phyloP scores from a whole-genome alignment of 805 yeast genomes.

The Yarrowia hollandica region DNA sequence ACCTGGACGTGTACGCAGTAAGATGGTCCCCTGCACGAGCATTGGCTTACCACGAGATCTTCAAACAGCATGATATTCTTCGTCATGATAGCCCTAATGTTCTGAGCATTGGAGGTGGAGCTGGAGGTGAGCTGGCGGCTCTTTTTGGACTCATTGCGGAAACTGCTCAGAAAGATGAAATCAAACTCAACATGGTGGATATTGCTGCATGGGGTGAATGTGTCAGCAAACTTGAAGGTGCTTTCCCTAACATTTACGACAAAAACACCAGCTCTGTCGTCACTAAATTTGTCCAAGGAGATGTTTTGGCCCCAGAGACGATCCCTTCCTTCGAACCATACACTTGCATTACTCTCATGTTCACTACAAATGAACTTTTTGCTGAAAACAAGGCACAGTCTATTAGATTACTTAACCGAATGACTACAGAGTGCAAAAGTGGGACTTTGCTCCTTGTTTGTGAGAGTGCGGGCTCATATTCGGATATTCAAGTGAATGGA shows the following conservation, averaged over 20 bases:
- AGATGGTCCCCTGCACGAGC: constrained; percentile 89
- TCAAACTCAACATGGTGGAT: constrained; percentile 62
- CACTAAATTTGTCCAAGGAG: constrained; percentile 31
- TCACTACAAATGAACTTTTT: constrained; percentile 86
- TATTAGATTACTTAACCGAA: constrained; percentile 55
- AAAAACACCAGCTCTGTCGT: neutral
- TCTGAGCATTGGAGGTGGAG: constrained; percentile 84
- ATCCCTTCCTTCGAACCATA: constrained; percentile 38
- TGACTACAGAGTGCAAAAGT: constrained; percentile 51
- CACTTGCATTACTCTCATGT: constrained; percentile 67
- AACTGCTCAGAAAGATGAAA: constrained; percentile 27
- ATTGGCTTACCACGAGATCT: constrained; percentile 67
- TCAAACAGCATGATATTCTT: constrained; percentile 44
- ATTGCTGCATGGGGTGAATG: constrained; percentile 75
- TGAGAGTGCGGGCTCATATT: constrained; percentile 89
- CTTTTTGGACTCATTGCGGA: constrained; percentile 56
- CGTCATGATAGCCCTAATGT: constrained; percentile 41
- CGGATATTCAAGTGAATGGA: constrained; percentile 72
- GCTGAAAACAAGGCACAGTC: constrained; percentile 64
- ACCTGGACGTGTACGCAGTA: constrained; percentile 73
- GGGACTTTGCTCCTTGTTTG: constrained; percentile 68
- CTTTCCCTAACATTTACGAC: constrained; percentile 6
- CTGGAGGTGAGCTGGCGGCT: constrained; percentile 76
- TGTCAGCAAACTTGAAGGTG: constrained; percentile 44
- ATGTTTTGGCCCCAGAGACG: constrained; percentile 35